Conservation (phyloP, 2,329 filamentous ascomycete genomes). For the Triangularia setosa region DNA sequence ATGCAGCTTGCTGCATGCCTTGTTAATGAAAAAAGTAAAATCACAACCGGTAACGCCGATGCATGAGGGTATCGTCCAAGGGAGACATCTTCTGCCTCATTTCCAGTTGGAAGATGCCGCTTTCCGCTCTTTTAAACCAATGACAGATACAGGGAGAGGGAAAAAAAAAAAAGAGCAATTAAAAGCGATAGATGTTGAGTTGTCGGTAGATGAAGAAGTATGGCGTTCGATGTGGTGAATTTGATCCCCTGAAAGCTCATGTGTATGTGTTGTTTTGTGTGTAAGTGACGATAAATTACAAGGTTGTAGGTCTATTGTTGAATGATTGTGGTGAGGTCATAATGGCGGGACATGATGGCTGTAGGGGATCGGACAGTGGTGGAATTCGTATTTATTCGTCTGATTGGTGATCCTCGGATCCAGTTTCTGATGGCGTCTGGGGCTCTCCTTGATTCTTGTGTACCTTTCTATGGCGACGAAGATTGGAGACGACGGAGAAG, state of each 20-base stretch:
- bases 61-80: slow-evolving; percentile 24
- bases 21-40: background rate
- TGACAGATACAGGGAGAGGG: too few relatives aligned
- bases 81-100: slow-evolving; percentile 9
- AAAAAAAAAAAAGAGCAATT: background rate
- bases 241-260: background rate
- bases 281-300: slow-evolving; percentile 4
- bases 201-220: background rate
- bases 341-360: slow-evolving; percentile 27
- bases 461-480: slow-evolving; percentile 91
- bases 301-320: slow-evolving; percentile 11
- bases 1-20: background rate
- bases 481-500: slow-evolving; percentile 95
- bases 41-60: slow-evolving; percentile 19
- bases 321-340: slow-evolving; percentile 11
- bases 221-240: background rate
- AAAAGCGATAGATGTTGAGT: background rate
- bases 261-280: background rate
- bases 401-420: slow-evolving; percentile 60
- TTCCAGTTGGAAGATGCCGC: slow-evolving; percentile 10
- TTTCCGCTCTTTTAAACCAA: slow-evolving; percentile 4
- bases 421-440: slow-evolving; percentile 52
- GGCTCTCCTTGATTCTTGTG: slow-evolving; percentile 61
- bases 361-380: background rate
- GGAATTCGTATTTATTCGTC: slow-evolving; percentile 33